These are phyloP conservation scores for Singerocomus inundabilis DNA, from an alignment of 1,284 basidiomycete genomes.

Conservation along the genomic window DNA sequence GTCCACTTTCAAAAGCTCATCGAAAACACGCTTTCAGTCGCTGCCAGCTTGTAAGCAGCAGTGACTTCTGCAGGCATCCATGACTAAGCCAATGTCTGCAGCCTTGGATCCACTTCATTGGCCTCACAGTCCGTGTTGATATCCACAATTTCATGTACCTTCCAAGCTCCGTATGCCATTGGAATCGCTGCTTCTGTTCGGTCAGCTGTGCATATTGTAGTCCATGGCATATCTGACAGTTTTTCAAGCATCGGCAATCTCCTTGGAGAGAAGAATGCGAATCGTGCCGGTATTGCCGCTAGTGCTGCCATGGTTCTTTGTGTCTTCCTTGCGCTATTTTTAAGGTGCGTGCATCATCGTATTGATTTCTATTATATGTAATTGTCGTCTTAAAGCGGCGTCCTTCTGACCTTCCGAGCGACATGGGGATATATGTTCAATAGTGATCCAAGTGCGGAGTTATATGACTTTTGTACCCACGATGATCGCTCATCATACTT, in stretches of 20 bases:
- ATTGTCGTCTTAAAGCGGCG: slow-evolving; percentile 41
- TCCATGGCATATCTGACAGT: neutral
- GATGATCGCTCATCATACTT: neutral
- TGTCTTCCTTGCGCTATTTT: slow-evolving; percentile 53
- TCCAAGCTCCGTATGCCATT: slow-evolving; percentile 82
- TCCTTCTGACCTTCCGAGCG: slow-evolving; percentile 72
- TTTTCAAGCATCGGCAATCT: slow-evolving; percentile 71
- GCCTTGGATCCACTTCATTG: slow-evolving; percentile 58
- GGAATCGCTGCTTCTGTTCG: slow-evolving; percentile 83
- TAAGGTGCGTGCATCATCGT: slow-evolving; percentile 47
- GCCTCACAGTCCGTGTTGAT: slow-evolving; percentile 76
- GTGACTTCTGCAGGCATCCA: neutral
- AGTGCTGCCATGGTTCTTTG: slow-evolving; percentile 63
- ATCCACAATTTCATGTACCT: slow-evolving; percentile 74
- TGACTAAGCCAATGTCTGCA: slow-evolving; percentile 24
- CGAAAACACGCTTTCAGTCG: slow-evolving; percentile 36
- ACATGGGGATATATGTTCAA: slow-evolving; percentile 86
- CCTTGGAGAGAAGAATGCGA: slow-evolving; percentile 68
- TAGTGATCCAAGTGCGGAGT: slow-evolving; percentile 59
- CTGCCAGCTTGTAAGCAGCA: slow-evolving; percentile 53
- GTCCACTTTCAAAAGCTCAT: neutral
- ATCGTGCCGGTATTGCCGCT: slow-evolving; percentile 65
- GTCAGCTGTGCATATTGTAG: slow-evolving; percentile 36
- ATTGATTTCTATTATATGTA: slow-evolving; percentile 10
- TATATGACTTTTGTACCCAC: neutral